Percentiles rank a stretch among this genome's conserved stretches.
These are phyloP conservation scores for Aphanomyces euteiches DNA, from an alignment of 352 stramenopile genomes.

Conservation along the genomic window DNA sequence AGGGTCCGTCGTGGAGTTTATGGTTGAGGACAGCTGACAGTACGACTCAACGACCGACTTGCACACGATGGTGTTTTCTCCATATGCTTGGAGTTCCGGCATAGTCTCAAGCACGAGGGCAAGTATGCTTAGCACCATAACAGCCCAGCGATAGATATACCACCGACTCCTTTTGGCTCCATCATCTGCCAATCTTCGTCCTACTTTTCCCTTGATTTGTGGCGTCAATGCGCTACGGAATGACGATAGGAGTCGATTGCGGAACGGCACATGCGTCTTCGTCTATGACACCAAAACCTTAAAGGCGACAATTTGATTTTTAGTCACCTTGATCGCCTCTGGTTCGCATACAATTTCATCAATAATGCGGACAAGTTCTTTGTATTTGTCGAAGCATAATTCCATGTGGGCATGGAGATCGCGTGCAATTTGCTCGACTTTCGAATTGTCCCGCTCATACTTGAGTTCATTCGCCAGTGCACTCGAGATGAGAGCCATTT, in stretches of 20 bases:
- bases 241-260: conserved; percentile 16
- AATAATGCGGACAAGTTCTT: conserved; percentile 56
- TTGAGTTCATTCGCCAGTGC: conserved; percentile 46
- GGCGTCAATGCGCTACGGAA: conserved; percentile 11
- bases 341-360: conserved; percentile 53
- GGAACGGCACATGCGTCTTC: background rate
- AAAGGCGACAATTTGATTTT: background rate
- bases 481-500: conserved; percentile 64
- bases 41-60: conserved; percentile 55
- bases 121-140: conserved; percentile 69
- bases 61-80: conserved; percentile 55
- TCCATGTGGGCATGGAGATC: conserved; percentile 54
- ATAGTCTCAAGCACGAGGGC: conserved; percentile 77
- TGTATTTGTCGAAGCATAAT: conserved; percentile 47
- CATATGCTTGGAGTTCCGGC: conserved; percentile 70
- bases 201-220: background rate
- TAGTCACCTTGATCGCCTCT: background rate
- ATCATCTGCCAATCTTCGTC: background rate
- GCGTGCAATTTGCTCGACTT: conserved; percentile 48
- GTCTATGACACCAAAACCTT: conserved; percentile 6
- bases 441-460: conserved; percentile 42
- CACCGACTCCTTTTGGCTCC: conserved; percentile 24
- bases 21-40: conserved; percentile 36
- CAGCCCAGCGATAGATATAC: conserved; percentile 52
- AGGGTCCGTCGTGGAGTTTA: conserved; percentile 46